Evolutionary conservation across 2,329 filamentous ascomycete genomes (phyloP), one percentile per base, ranked within the genome.

Genomic region (Volutella citrinella): DNA sequence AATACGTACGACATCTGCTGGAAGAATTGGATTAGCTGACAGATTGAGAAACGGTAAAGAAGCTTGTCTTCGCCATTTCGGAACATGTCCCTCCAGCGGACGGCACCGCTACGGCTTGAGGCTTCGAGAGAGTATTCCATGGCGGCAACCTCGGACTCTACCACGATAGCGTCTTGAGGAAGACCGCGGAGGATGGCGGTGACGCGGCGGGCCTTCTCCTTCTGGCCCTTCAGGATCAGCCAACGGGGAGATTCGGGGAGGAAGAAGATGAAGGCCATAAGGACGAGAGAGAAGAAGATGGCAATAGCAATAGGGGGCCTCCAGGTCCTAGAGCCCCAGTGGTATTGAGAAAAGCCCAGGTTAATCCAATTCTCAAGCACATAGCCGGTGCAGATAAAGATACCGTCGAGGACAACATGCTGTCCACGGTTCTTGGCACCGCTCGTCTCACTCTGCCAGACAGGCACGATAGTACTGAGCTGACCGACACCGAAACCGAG

Each of bases 401-500:
- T 57, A 15, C 71, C 73, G 7, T 74, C 72, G 15, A 75, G 67
- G 18, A 74, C 60, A 36, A 58, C 55, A 22, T 56, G 46, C 6
- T 51, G 52, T 46, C 76, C 76, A 50, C 77, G 66, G 35, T 67
- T 72, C 22, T 65, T 68, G 0, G 76, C 70, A 43, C 75, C 70
- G 3, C 54, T 49, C 1, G 52, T 56, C 49, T 78, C 74, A 0
- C 70, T 70, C 37, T 76, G 71, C 73, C 74, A 78, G 1, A 71
- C 74, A 1, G 74, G 74, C 4, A 58, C 54, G 5, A 69, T 70
- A 57, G 74, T 76, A 22, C 65, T 69, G 37, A 76, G 59, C 16
- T 76, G 47, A 5, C 72, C 75, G 15, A 77, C 63, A 7, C 73
- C 73, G 52, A 71, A 64, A 3, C 75, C 74, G 10, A 70, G 68